Conservation (phyloP, 352 stramenopile species). For the Phytophthora crassamura region DNA sequence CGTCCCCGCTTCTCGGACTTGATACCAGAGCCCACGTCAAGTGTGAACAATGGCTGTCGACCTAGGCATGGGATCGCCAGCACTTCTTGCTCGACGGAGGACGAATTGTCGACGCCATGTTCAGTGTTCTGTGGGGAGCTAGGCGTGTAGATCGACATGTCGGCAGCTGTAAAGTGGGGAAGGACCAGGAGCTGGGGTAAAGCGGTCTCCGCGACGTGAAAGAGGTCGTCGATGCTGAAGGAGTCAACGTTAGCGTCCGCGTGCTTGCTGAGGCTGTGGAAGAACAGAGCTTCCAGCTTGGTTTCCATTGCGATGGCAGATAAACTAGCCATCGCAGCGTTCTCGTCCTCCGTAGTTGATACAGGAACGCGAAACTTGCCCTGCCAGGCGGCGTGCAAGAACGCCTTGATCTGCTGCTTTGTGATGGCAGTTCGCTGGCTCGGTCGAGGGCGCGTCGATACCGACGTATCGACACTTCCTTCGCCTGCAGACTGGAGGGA, state of each 20-base stretch:
- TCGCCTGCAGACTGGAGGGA: slow-evolving; percentile 18
- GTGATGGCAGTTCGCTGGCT: slow-evolving; percentile 20
- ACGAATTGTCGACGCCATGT: neutral
- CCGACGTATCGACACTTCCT: slow-evolving; percentile 4
- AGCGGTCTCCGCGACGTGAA: slow-evolving; percentile 23
- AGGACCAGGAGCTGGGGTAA: slow-evolving; percentile 36
- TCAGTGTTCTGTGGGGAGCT: too few relatives aligned
- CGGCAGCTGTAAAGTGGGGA: slow-evolving; percentile 14
- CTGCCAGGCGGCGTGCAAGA: slow-evolving; percentile 50
- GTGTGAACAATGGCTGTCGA: slow-evolving; percentile 22
- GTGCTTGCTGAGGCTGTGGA: slow-evolving; percentile 24
- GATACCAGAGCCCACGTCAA: slow-evolving; percentile 6
- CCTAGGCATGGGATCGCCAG: slow-evolving; percentile 28
- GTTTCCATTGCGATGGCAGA: slow-evolving; percentile 43
- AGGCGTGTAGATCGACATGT: slow-evolving; percentile 11
- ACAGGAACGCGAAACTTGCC: slow-evolving; percentile 32
- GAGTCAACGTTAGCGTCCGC: slow-evolving; percentile 10
- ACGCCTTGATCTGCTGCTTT: slow-evolving; percentile 56
- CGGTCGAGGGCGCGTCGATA: neutral
- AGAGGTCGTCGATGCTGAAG: slow-evolving; percentile 41
- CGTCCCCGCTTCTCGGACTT: slow-evolving; percentile 19
- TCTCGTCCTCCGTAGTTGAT: neutral
- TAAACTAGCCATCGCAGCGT: slow-evolving; percentile 1
- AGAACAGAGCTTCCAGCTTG: slow-evolving; percentile 46
- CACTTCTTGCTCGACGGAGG: slow-evolving; percentile 24